Conservation (phyloP, 2,329 filamentous ascomycete species). For the Fusarium chaquense region DNA sequence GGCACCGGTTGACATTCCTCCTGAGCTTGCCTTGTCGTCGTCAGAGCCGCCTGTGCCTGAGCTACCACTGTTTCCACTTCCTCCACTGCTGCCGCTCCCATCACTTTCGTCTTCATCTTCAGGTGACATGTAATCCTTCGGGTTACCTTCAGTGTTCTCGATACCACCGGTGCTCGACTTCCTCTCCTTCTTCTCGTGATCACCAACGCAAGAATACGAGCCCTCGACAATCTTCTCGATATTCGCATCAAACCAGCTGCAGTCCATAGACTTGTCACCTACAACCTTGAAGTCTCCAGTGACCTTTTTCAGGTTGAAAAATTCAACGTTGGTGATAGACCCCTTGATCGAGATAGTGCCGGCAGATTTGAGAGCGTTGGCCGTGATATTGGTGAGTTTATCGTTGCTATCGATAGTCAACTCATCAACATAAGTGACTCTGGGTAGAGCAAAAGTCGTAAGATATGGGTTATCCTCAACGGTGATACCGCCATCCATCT, state of each 20-base stretch:
- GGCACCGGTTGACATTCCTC: slow-evolving; percentile 44
- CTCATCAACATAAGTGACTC: slow-evolving; percentile 40
- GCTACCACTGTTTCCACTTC: slow-evolving; percentile 5
- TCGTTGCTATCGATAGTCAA: slow-evolving; percentile 43
- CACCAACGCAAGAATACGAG: slow-evolving; percentile 43
- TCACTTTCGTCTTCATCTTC: slow-evolving; percentile 16
- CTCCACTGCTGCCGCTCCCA: neutral
- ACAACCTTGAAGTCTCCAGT: slow-evolving; percentile 46
- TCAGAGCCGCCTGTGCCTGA: slow-evolving; percentile 15
- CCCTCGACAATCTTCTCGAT: slow-evolving; percentile 45
- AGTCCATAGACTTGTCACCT: slow-evolving; percentile 47
- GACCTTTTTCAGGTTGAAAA: slow-evolving; percentile 45
- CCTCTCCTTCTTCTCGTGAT: slow-evolving; percentile 45
- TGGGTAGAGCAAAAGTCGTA: slow-evolving; percentile 43
- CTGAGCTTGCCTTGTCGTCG: slow-evolving; percentile 8
- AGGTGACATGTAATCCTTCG: slow-evolving; percentile 44
- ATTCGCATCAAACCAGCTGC: slow-evolving; percentile 49
- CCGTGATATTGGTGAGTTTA: slow-evolving; percentile 45
- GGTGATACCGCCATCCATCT: slow-evolving; percentile 43
- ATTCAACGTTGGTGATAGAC: slow-evolving; percentile 45
- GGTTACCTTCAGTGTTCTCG: slow-evolving; percentile 45
- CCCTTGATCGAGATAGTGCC: slow-evolving; percentile 45
- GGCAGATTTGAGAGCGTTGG: slow-evolving; percentile 46
- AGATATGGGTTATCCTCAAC: slow-evolving; percentile 44
- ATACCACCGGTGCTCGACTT: slow-evolving; percentile 47